Evolutionary conservation across 2,329 filamentous ascomycete species (phyloP), one percentile per base, ranked within the genome.

Genomic region (Monilinia fructicola): DNA sequence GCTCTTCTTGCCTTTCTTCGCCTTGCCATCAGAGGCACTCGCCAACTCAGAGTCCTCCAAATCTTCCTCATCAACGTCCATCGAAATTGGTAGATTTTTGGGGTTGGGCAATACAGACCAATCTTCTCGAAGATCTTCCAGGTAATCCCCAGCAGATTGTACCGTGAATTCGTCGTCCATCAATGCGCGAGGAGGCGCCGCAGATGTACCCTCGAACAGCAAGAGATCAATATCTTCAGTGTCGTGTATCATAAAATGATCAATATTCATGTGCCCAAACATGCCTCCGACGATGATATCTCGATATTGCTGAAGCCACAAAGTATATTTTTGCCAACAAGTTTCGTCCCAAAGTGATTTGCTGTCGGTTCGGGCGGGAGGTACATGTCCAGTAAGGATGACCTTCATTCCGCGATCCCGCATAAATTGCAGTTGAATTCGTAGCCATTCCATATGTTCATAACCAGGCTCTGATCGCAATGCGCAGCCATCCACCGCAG

Each of bases 261-360:
- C 95, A 71, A 97, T 91, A 75, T 99, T 99, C 95, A 99, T 98
- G 77, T 99, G 95, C 1, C 94, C 95, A 75, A 90, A 99, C 7
- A 96, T 75, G 35, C 87, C 87, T 16, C 86, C 87, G 26, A 93
- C 84, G 26, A 99, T 84, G 48, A 99, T 89, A 77, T 99, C 95
- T 44, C 95, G 90, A 78, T 93, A 99, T 77, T 96, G 92, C 72
- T 87, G 85, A 74, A 94, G 80, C 92, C 93, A 98, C 4, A 98
- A 80, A 0, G 92, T 90, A 78, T 97, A 99, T 77, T 96, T 97
- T 77, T 97, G 94, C 93, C 94, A 99, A 79, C 95, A 99, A 0
- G 91, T 93, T 81, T 98, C 94, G 71, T 97, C 93, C 95, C 95
- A 99, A 69, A 87, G 88, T 74, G 87, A 85, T 81, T 98, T 98